Evolutionary conservation across 495 filamentous ascomycete species (phyloP).

Genomic region (Parathielavia hyrcaniae): DNA sequence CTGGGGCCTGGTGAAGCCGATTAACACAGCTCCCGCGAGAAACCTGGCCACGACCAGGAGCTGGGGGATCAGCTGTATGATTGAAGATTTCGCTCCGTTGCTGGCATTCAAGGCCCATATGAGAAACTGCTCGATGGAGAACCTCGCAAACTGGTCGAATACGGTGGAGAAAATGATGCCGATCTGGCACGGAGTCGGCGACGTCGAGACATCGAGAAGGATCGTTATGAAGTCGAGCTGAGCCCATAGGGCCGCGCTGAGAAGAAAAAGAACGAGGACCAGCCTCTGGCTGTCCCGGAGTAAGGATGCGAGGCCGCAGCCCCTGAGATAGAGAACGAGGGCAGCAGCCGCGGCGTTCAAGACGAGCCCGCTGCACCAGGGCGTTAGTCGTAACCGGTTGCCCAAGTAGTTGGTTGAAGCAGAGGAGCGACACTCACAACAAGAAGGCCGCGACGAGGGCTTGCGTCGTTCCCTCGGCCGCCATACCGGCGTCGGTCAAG

Average conservation of each 20-base stretch:
- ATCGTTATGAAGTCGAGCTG: constrained; percentile 44
- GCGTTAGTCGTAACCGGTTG: background rate
- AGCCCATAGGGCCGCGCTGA: constrained; percentile 48
- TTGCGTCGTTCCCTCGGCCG: constrained; percentile 42
- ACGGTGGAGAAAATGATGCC: constrained; percentile 44
- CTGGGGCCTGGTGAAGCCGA: constrained; percentile 45
- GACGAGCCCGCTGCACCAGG: constrained; percentile 41
- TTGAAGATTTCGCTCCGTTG: constrained; percentile 29
- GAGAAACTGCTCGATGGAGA: constrained; percentile 48
- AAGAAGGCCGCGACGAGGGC: constrained; percentile 50
- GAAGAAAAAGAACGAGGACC: constrained; percentile 52
- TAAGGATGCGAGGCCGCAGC: constrained; percentile 41
- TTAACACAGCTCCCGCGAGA: constrained; percentile 44
- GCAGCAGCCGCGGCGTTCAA: constrained; percentile 48
- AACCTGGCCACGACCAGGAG: constrained; percentile 41
- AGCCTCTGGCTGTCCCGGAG: constrained; percentile 57
- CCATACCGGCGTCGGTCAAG: constrained; percentile 35
- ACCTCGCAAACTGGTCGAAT: constrained; percentile 49
- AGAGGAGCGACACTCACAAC: constrained; percentile 38
- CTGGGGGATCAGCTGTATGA: constrained; percentile 35
- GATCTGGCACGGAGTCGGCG: constrained; percentile 43
- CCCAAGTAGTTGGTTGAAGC: background rate
- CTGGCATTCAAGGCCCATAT: constrained; percentile 41
- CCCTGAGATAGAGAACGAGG: constrained; percentile 46
- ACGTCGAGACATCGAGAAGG: constrained; percentile 37